Evolutionary conservation across 768 basidiomycete genomes (phyloP), one percentile per base, ranked within the genome.

Genomic region (Zangia roseola): DNA sequence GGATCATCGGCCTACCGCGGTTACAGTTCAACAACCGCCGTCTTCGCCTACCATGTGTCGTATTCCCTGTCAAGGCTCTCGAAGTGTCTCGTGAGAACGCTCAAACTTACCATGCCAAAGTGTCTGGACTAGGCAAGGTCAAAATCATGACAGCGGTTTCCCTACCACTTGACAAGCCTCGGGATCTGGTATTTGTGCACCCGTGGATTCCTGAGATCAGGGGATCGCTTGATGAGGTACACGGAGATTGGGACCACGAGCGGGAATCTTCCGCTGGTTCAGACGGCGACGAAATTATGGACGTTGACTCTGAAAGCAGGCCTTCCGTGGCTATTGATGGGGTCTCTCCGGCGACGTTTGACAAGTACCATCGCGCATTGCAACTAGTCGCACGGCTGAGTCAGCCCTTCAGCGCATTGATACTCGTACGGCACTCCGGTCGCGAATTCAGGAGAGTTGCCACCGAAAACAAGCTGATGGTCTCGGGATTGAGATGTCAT

Each of bases 401-500:
- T 23, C 31, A 26, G 19, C 31, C 44, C 9, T 45, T 51, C 34
- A 26, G 31, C 10, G 44, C 50, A 24, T 39, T 51, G 24, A 40
- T 51, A 10, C 38, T 51, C 21, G 28, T 12, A 36, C 43, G 20
- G 62, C 65, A 69, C 69, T 70, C 35, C 63, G 62, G 33, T 66
- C 67, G 1, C 53, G 70, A 43, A 60, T 51, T 45, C 33, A 51
- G 21, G 39, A 40, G 50, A 21, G 35, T 45, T 10, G 50, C 44
- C 5, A 28, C 44, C 6, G 50, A 51, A 19, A 25, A 19, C 5
- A 23, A 23, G 14, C 19, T 51, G 19, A 21, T 45, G 4, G 50
- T 67, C 66, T 68, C 73, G 2, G 68, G 28, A 38, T 21, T 45
- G 17, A n/a, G 21, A 36, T 36, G 24, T 47, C 17, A 31, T n/a